Evolutionary conservation across 176 grass and related monocot species (phyloP).

Genomic region (Rhynchospora breviuscula): DNA sequence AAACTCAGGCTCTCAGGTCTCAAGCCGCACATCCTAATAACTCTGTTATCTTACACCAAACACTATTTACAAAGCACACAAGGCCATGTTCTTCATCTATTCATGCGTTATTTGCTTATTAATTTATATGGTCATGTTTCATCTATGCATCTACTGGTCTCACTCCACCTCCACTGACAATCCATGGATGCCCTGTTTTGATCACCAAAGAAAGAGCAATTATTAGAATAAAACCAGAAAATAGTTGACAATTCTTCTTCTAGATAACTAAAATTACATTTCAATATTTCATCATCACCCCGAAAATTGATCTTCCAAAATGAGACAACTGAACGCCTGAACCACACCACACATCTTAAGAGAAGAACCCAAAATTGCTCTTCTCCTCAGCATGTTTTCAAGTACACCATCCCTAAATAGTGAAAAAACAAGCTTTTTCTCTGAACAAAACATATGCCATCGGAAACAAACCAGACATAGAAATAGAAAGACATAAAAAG

Average conservation of each 20-base stretch:
- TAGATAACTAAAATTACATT: background rate
- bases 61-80: background rate
- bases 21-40: background rate
- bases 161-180: constrained; percentile 44
- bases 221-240: background rate
- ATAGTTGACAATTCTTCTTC: background rate
- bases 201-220: background rate
- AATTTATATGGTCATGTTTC: background rate
- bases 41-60: background rate
- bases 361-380: constrained; percentile 8
- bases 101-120: background rate
- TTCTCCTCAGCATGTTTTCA: constrained; percentile 12
- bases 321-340: background rate
- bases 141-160: constrained; percentile 8
- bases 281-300: background rate
- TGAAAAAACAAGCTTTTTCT: constrained; percentile 9
- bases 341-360: constrained; percentile 1
- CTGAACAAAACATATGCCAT: background rate
- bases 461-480: background rate
- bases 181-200: constrained; percentile 82
- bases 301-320: constrained; percentile 1
- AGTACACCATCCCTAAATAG: constrained; percentile 10
- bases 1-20: background rate
- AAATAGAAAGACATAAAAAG: background rate
- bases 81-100: background rate